These are phyloP conservation scores for Camellia oleifera DNA, from an alignment of 179 eudicot genomes.

Conservation along the genomic window DNA sequence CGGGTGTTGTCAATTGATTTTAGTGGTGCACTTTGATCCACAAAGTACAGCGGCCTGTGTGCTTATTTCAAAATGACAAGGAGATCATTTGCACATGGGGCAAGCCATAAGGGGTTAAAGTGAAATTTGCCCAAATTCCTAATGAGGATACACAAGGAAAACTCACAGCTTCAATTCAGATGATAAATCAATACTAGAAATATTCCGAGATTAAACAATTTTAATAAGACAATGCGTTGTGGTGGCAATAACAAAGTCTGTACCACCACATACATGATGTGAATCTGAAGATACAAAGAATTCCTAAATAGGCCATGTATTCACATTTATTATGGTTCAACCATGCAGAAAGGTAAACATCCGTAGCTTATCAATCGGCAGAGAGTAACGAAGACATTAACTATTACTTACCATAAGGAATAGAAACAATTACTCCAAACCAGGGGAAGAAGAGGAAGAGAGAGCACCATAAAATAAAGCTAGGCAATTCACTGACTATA, in stretches of 20 bases:
- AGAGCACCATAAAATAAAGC: background rate
- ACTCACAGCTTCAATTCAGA: conserved; percentile 10
- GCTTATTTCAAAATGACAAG: too few species aligned
- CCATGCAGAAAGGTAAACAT: background rate
- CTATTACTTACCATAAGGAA: background rate
- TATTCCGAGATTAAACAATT: background rate
- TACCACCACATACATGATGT: background rate
- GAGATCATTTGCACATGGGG: too few species aligned
- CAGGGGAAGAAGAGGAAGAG: background rate
- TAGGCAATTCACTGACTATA: background rate
- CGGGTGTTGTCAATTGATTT: too few species aligned
- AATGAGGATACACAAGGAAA: background rate
- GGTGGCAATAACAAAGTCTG: background rate
- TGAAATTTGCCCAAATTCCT: too few species aligned
- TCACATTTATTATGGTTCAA: background rate
- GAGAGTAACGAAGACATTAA: background rate
- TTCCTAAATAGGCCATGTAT: background rate
- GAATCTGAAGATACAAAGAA: background rate
- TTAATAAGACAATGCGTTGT: background rate
- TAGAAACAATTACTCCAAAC: background rate
- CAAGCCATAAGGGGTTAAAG: too few species aligned
- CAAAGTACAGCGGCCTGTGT: background rate
- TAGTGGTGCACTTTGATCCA: too few species aligned
- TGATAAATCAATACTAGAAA: background rate
- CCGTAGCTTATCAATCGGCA: background rate